Base-by-base conservation (phyloP, 441 rosid genomes). In the Adansonia madagascariensis region DNA sequence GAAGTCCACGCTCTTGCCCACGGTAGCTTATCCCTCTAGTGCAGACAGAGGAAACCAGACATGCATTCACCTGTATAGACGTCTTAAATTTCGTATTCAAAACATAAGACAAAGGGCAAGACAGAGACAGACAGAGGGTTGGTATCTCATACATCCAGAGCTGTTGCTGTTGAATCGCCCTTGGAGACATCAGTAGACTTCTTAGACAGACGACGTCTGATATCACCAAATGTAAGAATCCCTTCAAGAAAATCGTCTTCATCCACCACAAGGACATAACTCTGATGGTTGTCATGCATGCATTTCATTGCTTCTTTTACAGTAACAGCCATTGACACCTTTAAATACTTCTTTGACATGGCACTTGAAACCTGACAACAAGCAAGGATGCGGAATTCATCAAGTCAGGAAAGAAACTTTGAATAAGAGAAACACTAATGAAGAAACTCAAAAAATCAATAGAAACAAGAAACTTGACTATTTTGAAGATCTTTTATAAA, bases 261-360 rank as follows among this genome's bases (percentile, higher is more conserved):
- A 70, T 91, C 91, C 31, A 93, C 92, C 74, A 92, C 94, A 77
- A 95, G 77, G 73, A 86, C 86, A 79, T 92, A 93, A 76, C 85
- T 94, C 77, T 92, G 91, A 79, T 87, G 90, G 84, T 86, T 85
- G 44, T 90, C 90, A 49, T 85, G 86, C 90, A 95, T 91, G 79
- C 77, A 83, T 79, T 86, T 89, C 77, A 86, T 84, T 74, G 97
- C 98, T 84, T 92, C 98, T 87, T 87, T 88, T 81, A 95, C 65
- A 79, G 88, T 91, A 77, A 83, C 72, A 72, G 67, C 80, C 43
- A 76, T 80, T 79, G 91, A 78, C 66, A 93, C 89, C 87, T 90
- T 93, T 74, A 82, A 86, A 78, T 84, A 91, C 75, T 85, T 90
- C 87, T 90, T 93, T 79, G 99, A 89, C 98, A 95, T 92, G 73